These are phyloP conservation scores for Sporothrix inflata DNA, from an alignment of 2,329 filamentous ascomycete genomes.

Conservation along the genomic window DNA sequence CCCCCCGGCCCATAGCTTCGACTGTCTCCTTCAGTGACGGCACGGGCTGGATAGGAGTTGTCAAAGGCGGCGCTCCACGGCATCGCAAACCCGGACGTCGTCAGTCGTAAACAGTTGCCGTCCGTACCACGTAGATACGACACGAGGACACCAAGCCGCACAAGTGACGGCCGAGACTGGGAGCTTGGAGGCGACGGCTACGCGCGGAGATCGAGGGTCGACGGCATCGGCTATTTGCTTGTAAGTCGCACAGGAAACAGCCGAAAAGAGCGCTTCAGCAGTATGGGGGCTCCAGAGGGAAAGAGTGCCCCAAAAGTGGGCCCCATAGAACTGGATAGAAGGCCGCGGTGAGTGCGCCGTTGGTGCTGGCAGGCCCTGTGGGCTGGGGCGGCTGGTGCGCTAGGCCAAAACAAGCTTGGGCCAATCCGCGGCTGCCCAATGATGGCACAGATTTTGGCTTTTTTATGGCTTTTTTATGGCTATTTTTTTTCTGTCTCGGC, in stretches of 20 bases:
- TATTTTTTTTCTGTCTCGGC: conserved; percentile 17
- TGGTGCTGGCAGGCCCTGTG: conserved; percentile 20
- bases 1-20: too few species aligned
- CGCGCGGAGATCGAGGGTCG: conserved; percentile 6
- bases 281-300: too few species aligned
- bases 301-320: conserved; percentile 8
- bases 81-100: too few species aligned
- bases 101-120: neutral
- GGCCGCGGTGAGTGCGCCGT: conserved; percentile 22
- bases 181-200: conserved; percentile 6
- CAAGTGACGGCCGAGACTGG: neutral
- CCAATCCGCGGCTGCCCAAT: neutral
- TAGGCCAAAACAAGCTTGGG: neutral
- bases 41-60: too few species aligned
- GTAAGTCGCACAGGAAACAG: conserved; percentile 22
- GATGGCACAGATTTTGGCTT: conserved; percentile 12
- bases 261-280: conserved; percentile 8
- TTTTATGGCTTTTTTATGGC: neutral
- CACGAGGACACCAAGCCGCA: neutral
- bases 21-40: too few species aligned
- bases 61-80: too few species aligned
- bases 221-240: conserved; percentile 23
- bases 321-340: conserved; percentile 33
- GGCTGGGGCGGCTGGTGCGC: neutral
- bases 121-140: neutral